Conservation (phyloP, 768 basidiomycete species). For the Boletus rubroflammeus region DNA sequence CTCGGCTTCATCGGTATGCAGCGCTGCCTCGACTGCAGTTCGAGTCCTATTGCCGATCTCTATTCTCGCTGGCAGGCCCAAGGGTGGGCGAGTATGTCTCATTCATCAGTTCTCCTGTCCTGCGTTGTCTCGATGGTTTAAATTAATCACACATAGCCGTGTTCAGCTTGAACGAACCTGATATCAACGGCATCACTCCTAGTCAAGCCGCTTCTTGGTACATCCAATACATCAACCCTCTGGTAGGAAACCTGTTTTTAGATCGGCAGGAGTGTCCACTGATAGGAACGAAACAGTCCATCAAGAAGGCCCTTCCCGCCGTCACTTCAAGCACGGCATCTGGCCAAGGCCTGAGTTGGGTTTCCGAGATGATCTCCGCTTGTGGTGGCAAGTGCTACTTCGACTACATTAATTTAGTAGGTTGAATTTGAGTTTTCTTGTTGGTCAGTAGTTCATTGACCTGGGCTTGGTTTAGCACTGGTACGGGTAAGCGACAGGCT, state of each 20-base stretch:
- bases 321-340: slow-evolving; percentile 32
- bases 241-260: slow-evolving; percentile 22
- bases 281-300: slow-evolving; percentile 18
- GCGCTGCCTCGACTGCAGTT: slow-evolving; percentile 35
- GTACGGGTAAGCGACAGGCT: slow-evolving; percentile 23
- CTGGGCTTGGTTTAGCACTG: slow-evolving; percentile 19
- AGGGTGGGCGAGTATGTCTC: slow-evolving; percentile 30
- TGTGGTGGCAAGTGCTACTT: slow-evolving; percentile 35
- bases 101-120: not conserved
- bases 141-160: slow-evolving; percentile 21
- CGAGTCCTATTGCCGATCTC: slow-evolving; percentile 34
- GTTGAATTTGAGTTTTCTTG: not conserved
- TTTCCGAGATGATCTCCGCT: slow-evolving; percentile 33
- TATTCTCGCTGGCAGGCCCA: slow-evolving; percentile 31
- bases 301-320: slow-evolving; percentile 39
- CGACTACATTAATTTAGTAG: slow-evolving; percentile 35
- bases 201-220: slow-evolving; percentile 35
- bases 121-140: not conserved
- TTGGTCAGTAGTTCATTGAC: not conserved
- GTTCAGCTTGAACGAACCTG: slow-evolving; percentile 38
- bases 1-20: slow-evolving; percentile 40
- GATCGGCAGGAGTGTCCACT: not conserved
- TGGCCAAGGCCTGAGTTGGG: slow-evolving; percentile 35
- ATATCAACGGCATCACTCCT: slow-evolving; percentile 29
- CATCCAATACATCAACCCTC: slow-evolving; percentile 34